Percentiles rank a stretch among this genome's conserved stretches.
phyloP scores from a whole-genome alignment of 129 eudicot species.

The Chrysanthemum seticuspe region DNA sequence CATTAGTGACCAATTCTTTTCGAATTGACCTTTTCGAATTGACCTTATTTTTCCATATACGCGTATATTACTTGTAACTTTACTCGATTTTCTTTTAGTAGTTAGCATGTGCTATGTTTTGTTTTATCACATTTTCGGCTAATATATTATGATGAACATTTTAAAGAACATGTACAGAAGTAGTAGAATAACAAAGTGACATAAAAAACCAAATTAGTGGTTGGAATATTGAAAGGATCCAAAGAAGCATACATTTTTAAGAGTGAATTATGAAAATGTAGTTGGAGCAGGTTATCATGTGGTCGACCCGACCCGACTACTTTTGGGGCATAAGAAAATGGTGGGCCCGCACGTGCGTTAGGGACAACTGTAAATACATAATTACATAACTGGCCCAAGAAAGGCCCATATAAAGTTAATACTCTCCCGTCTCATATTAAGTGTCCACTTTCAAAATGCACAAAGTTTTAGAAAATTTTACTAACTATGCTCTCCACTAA shows the following conservation, averaged over 20 bases:
- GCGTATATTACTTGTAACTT: no score
- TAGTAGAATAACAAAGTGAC: constrained; percentile 8
- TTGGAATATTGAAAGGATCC: constrained; percentile 27
- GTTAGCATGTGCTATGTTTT: no score
- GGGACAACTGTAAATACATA: constrained; percentile 17
- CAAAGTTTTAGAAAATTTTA: no score
- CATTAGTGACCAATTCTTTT: no score
- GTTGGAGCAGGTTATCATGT: constrained; percentile 20
- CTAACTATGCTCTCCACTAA: no score
- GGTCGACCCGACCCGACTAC: constrained; percentile 11
- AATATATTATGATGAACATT: not conserved
- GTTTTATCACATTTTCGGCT: no score
- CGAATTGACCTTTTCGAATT: no score
- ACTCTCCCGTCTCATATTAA: no score
- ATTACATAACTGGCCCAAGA: not conserved
- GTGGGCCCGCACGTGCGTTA: not conserved
- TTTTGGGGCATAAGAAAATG: not conserved
- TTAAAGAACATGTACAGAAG: no score
- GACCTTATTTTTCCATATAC: no score
- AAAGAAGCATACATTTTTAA: constrained; percentile 10
- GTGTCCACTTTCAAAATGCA: no score
- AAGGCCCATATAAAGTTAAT: not conserved
- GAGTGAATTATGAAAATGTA: not conserved
- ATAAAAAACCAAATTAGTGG: constrained; percentile 19
- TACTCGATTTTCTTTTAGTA: no score